Evolutionary conservation across 371 early-diverging fungal genomes (phyloP), one percentile per base, ranked within the genome.

Genomic region (Fennellomyces sp.): DNA sequence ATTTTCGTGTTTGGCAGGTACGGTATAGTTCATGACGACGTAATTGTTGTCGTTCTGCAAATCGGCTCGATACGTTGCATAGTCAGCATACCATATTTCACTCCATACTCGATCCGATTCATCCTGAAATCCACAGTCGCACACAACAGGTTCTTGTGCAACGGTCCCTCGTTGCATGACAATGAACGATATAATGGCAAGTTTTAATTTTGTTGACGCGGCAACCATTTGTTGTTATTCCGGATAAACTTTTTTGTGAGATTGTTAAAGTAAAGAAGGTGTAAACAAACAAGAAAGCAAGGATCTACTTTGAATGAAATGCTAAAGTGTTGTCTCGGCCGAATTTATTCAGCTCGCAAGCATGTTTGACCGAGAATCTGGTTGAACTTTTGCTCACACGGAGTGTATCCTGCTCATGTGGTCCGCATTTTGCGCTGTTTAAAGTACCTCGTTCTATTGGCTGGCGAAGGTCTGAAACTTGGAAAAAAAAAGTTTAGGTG

Each of bases 81-180:
- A 78, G 39, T 78, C 68, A 0, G 76, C 66, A 41, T 74, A 66
- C 76, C 80, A 80, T 4, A 74, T 52, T 38, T 72, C 55, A 13
- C 69, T 27, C 76, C 80, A 80, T 15, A 70, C 26, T 7, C 52
- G 27, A 8, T 47, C 52, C 39, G 63, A 56, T 62, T 79, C 80
- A 51, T 79, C 80, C 28, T 56, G 45, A 48, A 76, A 79, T 26
- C 80, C 80, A 47, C 68, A 68, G 42, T 68, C 68, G 49, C 68
- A 68, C 12, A 56, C 58, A 3, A 72, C 52, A 8, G 72, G 49
- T 0, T 57, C 58, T 28, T 23, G 21, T 33, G 58, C 29, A 28
- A 29, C 31, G 19, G 23, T 45, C 1, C 8, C 7, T 23, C 7
- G 19, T 23, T 45, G 45, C 45, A 45, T 45, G 12, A 45, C n/a